A percentile compares a stretch with the other conserved stretches of the same genome.
Evolutionary conservation across 805 yeast species (phyloP).

Genomic region (Starmera pachycereana): DNA sequence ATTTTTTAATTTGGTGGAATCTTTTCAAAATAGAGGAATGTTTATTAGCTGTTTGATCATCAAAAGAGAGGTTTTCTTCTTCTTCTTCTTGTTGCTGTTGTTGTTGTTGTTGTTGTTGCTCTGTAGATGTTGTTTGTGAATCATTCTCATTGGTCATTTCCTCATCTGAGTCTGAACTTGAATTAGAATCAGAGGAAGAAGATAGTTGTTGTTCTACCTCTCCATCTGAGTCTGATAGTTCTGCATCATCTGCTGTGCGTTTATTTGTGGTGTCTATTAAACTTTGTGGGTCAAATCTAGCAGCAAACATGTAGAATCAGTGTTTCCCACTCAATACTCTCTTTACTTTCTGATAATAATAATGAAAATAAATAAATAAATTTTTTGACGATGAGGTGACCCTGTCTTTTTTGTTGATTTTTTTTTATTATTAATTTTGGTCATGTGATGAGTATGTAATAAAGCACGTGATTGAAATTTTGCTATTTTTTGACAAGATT

Average conservation of each 20-base stretch:
- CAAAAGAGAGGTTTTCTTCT: slow-evolving; percentile 7
- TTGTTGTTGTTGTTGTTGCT: no score
- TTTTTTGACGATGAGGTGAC: no score
- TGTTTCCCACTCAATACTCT: no score
- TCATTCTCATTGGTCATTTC: slow-evolving; percentile 4
- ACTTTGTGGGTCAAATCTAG: slow-evolving; percentile 46
- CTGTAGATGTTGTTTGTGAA: not conserved
- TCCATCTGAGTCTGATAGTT: slow-evolving; percentile 2
- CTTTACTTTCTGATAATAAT: no score
- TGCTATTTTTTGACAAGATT: no score
- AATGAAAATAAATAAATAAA: no score
- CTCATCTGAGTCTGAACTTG: slow-evolving; percentile 4
- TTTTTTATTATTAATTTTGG: no score
- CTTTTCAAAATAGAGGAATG: not conserved
- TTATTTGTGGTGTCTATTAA: slow-evolving; percentile 7
- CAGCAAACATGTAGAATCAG: slow-evolving; percentile 44
- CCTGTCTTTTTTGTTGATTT: no score
- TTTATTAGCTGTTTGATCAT: slow-evolving; percentile 9
- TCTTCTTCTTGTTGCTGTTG: no score
- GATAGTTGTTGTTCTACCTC: slow-evolving; percentile 9
- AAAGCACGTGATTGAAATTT: no score
- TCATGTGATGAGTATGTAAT: no score
- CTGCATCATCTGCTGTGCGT: slow-evolving; percentile 17
- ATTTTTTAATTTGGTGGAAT: not conserved
- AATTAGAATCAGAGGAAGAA: not conserved